phyloP scores from a whole-genome alignment of 352 stramenopile species.

The Globisporangium cederbergense region DNA sequence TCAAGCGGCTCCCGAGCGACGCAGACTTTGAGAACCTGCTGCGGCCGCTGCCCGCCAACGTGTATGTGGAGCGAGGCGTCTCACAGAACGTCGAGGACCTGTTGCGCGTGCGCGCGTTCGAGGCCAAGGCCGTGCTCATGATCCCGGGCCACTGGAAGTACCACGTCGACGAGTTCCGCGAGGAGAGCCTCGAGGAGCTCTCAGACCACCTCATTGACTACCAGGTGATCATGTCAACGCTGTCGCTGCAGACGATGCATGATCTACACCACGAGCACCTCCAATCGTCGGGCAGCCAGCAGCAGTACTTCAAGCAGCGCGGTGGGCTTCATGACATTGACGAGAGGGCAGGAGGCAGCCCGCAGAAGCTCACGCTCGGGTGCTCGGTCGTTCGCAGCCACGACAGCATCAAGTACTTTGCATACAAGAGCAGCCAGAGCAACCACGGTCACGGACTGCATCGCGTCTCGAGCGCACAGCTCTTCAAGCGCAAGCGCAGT shows the following conservation, averaged over 20 bases:
- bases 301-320: neutral
- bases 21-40: constrained; percentile 30
- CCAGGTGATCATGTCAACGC: constrained; percentile 62
- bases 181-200: constrained; percentile 32
- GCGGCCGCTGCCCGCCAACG: constrained; percentile 29
- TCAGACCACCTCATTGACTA: constrained; percentile 55
- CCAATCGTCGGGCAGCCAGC: neutral
- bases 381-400: constrained; percentile 52
- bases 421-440: constrained; percentile 38
- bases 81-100: constrained; percentile 55
- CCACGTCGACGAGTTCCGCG: constrained; percentile 33
- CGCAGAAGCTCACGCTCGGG: constrained; percentile 18
- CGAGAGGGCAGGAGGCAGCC: neutral
- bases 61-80: constrained; percentile 41
- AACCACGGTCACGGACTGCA: constrained; percentile 21
- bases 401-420: constrained; percentile 55
- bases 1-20: constrained; percentile 35
- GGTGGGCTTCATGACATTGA: neutral
- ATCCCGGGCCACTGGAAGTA: constrained; percentile 44
- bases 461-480: constrained; percentile 2
- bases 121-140: constrained; percentile 44
- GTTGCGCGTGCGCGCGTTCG: constrained; percentile 38
- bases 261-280: constrained; percentile 36
- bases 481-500: neutral
- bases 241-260: constrained; percentile 42